A percentile compares a stretch with the other conserved stretches of the same genome.
These are phyloP conservation scores for Boletus rubropictus DNA, from an alignment of 768 basidiomycete genomes.

Conservation along the genomic window DNA sequence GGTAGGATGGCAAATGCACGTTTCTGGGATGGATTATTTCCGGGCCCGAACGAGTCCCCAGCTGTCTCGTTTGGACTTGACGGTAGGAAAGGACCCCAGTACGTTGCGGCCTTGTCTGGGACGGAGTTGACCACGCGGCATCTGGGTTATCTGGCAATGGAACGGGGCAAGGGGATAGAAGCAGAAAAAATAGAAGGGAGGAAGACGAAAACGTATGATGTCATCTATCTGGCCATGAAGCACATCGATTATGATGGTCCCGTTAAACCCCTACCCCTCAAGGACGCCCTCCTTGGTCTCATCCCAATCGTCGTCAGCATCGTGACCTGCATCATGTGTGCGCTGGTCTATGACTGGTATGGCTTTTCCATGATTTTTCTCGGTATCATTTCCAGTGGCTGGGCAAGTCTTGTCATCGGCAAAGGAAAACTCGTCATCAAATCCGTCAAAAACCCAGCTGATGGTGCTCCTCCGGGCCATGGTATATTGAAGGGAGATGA, in stretches of 20 bases:
- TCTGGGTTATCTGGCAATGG: constrained; percentile 23
- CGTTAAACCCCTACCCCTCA: not conserved
- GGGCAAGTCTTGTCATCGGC: constrained; percentile 23
- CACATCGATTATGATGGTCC: not conserved
- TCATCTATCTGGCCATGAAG: constrained; percentile 21
- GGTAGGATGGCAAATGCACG: constrained; percentile 27
- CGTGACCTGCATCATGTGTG: constrained; percentile 23
- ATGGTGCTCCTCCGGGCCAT: constrained; percentile 24
- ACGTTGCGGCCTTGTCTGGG: constrained; percentile 28
- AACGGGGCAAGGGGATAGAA: constrained; percentile 3
- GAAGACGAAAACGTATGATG: constrained; percentile 3
- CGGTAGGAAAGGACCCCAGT: constrained; percentile 27
- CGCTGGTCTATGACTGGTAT: constrained; percentile 24
- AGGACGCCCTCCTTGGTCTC: constrained; percentile 9
- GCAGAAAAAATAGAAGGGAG: not conserved
- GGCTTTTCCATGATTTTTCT: constrained; percentile 29
- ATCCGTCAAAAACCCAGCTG: constrained; percentile 12
- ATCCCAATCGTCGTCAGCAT: constrained; percentile 25
- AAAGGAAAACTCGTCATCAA: constrained; percentile 17
- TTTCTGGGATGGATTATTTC: constrained; percentile 32
- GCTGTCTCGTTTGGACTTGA: constrained; percentile 26
- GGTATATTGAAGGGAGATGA: constrained; percentile 19
- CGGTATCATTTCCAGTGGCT: constrained; percentile 30
- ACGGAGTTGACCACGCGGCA: constrained; percentile 26
- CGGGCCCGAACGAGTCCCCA: constrained; percentile 24